Conservation (phyloP, 495 filamentous ascomycete genomes). For the Chaetomium fimeti region DNA sequence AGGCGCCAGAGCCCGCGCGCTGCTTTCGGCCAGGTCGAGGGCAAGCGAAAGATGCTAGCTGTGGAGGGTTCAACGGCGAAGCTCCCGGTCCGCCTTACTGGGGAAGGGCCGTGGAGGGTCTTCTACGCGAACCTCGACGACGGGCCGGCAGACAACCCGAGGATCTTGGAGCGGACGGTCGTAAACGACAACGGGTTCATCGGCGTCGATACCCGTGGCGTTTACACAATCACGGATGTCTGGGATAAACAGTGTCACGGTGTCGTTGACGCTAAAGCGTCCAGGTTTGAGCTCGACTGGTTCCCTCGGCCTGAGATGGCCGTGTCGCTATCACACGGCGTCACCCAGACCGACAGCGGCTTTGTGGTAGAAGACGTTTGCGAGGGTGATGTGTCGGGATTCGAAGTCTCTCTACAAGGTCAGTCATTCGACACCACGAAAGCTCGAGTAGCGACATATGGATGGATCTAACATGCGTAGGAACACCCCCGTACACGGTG, state of each 20-base stretch:
- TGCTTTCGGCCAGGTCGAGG: constrained; percentile 77
- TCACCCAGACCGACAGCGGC: constrained; percentile 48
- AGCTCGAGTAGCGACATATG: neutral
- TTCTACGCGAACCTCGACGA: constrained; percentile 65
- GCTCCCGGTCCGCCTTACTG: constrained; percentile 79
- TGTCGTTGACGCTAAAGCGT: constrained; percentile 66
- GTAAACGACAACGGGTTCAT: constrained; percentile 70
- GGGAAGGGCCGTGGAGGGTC: constrained; percentile 77
- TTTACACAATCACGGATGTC: constrained; percentile 74
- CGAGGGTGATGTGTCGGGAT: constrained; percentile 86
- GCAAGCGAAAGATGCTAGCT: constrained; percentile 65
- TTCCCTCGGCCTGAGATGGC: constrained; percentile 72
- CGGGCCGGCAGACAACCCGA: constrained; percentile 27
- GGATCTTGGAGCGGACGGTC: constrained; percentile 35
- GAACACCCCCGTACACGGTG: constrained; percentile 76
- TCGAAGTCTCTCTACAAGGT: constrained; percentile 77
- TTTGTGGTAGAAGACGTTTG: constrained; percentile 79
- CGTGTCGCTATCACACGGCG: constrained; percentile 59
- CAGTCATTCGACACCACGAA: constrained; percentile 31
- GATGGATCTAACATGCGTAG: constrained; percentile 37
- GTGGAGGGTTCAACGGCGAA: constrained; percentile 71
- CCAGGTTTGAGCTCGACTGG: constrained; percentile 77
- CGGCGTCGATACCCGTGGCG: constrained; percentile 62
- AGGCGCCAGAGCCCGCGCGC: constrained; percentile 81
- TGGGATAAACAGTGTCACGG: constrained; percentile 78